Conservation (phyloP, 768 basidiomycete genomes). For the Boletus patriciae region DNA sequence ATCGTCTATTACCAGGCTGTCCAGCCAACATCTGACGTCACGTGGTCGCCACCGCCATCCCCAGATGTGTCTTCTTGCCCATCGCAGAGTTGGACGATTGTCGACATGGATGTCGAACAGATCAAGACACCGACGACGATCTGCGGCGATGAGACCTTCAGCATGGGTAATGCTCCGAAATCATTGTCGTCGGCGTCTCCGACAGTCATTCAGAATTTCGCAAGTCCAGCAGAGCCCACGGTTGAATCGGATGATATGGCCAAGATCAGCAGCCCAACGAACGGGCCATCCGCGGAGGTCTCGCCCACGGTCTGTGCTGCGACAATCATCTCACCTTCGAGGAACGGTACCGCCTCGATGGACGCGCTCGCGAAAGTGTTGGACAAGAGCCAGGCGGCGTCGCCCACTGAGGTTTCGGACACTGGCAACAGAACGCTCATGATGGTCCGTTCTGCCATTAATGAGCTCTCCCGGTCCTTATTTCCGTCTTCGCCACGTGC, state of each 20-base stretch:
- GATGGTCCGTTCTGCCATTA: neutral
- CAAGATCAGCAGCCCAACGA: neutral
- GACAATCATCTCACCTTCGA: neutral
- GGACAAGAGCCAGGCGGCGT: neutral
- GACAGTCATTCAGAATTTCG: neutral
- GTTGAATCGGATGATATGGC: neutral
- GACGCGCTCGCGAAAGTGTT: neutral
- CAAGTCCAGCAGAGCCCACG: neutral
- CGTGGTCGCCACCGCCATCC: neutral
- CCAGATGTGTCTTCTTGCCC: conserved; percentile 4
- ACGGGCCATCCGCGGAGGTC: neutral
- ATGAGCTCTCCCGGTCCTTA: neutral
- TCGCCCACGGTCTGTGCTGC: neutral
- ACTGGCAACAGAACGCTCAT: neutral
- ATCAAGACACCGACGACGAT: neutral
- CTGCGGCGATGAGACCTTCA: neutral
- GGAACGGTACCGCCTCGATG: neutral
- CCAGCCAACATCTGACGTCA: too few relatives aligned
- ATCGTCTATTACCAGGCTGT: neutral
- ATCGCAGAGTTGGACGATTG: conserved; percentile 6
- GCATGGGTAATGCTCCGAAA: too few relatives aligned
- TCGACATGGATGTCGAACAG: neutral
- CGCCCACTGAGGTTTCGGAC: neutral
- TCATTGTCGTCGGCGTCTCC: neutral
- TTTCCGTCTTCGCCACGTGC: neutral